Evolutionary conservation across 129 eudicot genomes (phyloP), one percentile per base, ranked within the genome.

Genomic region (Dittrichia graveolens): DNA sequence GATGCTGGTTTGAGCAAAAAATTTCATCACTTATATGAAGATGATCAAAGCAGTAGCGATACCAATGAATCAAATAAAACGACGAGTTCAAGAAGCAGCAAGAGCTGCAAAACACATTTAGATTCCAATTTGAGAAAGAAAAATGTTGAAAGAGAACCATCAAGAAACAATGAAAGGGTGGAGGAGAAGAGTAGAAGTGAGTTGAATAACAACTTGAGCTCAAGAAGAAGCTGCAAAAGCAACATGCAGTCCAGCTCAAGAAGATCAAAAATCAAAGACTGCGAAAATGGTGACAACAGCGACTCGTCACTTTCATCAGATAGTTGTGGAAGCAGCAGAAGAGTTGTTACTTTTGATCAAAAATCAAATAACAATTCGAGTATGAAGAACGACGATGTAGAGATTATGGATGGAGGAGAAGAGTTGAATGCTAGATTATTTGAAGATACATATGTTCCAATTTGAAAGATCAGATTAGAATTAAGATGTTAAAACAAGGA

Each of bases 391-490:
- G 48, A 24, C 9, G 75, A 61, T 34, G 45, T 54, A 59, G 43
- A 61, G 43, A 69, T 41, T 40, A 44, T 65, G 52, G 61, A 62
- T 74, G 64, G 58, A 55, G 75, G 34, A 54, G 67, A 58, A 24
- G 66, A 59, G 38, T 55, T 65, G 49, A 54, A 74, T 41, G 14
- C 72, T 8, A 78, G 72, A 45, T 75, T 75, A 19, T 15, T 34
- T 11, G 70, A n/a, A 65, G 61, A 74, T 58, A 35, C 37, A 9
- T 66, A 53, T 4, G 62, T 50, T 69, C 43, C 43, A 49, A 61
- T 64, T 71, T 71, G 50, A 71, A 43, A 62, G 68, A 31, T 74
- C 72, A 61, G 76, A 39, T 73, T 80, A 80, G 67, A 68, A 67
- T 80, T 39, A 61, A 52, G 55, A 77, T 77, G 76, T 50, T 68